Evolutionary conservation across 1,284 basidiomycete species (phyloP).

Genomic region (Xanthoconium separans): DNA sequence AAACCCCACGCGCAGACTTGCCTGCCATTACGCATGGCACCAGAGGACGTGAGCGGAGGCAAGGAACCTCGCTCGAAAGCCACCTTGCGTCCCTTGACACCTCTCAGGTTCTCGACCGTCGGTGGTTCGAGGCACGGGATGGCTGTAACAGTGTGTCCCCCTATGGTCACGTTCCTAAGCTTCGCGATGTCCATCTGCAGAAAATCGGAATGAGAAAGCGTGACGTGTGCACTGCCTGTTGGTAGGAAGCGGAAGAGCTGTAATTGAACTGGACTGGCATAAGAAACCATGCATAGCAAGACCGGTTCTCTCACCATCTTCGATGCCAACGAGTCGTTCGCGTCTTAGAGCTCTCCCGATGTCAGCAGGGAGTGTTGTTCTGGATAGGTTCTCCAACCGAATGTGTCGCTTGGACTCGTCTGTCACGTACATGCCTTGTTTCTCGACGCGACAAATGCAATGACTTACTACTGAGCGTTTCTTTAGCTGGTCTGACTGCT

Average conservation of each 20-base stretch:
- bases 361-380: slow-evolving; percentile 53
- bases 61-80: slow-evolving; percentile 41
- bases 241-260: slow-evolving; percentile 60
- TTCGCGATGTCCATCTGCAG: slow-evolving; percentile 41
- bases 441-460: slow-evolving; percentile 4
- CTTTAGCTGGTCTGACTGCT: slow-evolving; percentile 8
- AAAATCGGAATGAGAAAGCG: slow-evolving; percentile 46
- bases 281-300: slow-evolving; percentile 4
- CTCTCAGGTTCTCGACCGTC: slow-evolving; percentile 36
- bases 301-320: slow-evolving; percentile 42
- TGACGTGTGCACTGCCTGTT: slow-evolving; percentile 54
- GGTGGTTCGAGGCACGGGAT: slow-evolving; percentile 23
- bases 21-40: slow-evolving; percentile 47
- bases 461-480: slow-evolving; percentile 20
- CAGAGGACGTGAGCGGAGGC: slow-evolving; percentile 44
- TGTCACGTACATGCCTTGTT: slow-evolving; percentile 9
- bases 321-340: slow-evolving; percentile 50
- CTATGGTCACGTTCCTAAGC: slow-evolving; percentile 44
- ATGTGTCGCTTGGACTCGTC: slow-evolving; percentile 39
- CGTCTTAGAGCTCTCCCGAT: slow-evolving; percentile 50
- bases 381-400: slow-evolving; percentile 47
- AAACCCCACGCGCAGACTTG: slow-evolving; percentile 62
- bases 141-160: slow-evolving; percentile 32
- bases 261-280: slow-evolving; percentile 47
- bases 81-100: slow-evolving; percentile 41